These are phyloP conservation scores for Casuarina equisetifolia DNA, from an alignment of 306 rosid species.

Conservation along the genomic window DNA sequence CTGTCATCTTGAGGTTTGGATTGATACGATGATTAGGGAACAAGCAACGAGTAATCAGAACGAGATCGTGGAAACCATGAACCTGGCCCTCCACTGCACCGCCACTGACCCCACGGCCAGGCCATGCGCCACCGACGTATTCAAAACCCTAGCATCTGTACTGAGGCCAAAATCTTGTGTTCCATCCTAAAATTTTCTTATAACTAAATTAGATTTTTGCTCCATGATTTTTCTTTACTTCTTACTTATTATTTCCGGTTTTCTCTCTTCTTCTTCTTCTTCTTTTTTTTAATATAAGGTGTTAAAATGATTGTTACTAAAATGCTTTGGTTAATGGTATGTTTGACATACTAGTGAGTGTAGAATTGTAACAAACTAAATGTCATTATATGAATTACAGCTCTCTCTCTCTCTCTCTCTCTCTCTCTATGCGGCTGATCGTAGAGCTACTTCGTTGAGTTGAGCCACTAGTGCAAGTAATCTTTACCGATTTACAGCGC, in stretches of 20 bases:
- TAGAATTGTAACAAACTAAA: slow-evolving; percentile 59
- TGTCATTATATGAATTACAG: slow-evolving; percentile 30
- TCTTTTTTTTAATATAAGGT: slow-evolving; percentile 38
- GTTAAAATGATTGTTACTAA: slow-evolving; percentile 43
- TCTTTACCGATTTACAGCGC: too few species aligned
- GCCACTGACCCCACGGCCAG: slow-evolving; percentile 74
- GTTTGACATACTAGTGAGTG: slow-evolving; percentile 54
- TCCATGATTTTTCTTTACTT: slow-evolving; percentile 9
- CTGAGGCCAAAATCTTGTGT: slow-evolving; percentile 38
- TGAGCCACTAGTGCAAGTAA: too few species aligned
- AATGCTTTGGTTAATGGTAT: slow-evolving; percentile 49
- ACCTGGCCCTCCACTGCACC: slow-evolving; percentile 73
- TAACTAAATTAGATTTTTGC: neutral
- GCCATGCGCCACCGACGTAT: slow-evolving; percentile 62
- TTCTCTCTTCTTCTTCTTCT: slow-evolving; percentile 4
- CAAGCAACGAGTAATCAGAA: slow-evolving; percentile 38
- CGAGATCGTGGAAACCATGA: slow-evolving; percentile 72
- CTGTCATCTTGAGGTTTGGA: slow-evolving; percentile 71
- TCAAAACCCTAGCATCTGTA: slow-evolving; percentile 50
- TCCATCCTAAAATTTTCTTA: slow-evolving; percentile 31
- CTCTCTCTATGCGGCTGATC: neutral
- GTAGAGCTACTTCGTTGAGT: too few species aligned
- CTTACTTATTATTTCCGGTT: neutral
- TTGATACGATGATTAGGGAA: slow-evolving; percentile 52
- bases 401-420: neutral